Base-by-base conservation (phyloP, 139 green algal genomes). In the Chlamydomonas asymmetrica region DNA sequence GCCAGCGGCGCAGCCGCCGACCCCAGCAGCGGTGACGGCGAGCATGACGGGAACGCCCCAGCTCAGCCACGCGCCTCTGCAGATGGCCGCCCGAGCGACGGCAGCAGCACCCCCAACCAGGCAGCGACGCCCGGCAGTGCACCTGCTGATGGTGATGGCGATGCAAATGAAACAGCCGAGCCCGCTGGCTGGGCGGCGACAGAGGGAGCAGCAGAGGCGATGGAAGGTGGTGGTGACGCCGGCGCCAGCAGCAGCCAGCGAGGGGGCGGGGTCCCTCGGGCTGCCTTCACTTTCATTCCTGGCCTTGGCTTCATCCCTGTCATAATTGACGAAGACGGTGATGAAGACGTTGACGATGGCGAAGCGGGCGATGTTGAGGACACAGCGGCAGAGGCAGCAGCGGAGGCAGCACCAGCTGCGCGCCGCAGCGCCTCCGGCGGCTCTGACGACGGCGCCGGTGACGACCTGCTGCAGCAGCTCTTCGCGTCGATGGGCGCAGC, bases 231-330 rank as follows among this genome's bases (percentile, higher is more conserved):
- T 50, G 61, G 61, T 1, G 22, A 9, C 61, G 2, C 35, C 35
- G 35, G 35, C 18, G 27, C 40, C 6, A 3, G 18, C 9, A n/a
- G 50, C 23, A 13, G 60, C 23, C 9, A 6, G 13, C 35, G 37
- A n/a, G n/a, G 37, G 16, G 61, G 49, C 8, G 38, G 49, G 5
- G 48, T 32, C 4, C 54, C 38, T 13, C 56, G 60, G 1, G 16
- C 67, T 31, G 70, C 41, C 41, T 50, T 70, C 54, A 77, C 71
- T 7, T 77, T 63, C 41, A 68, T 77, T 8, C 71, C 71, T 16
- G 71, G 71, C 1, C 32, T 77, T 31, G 71, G 71, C 25, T 25
- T 77, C 1, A 31, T 69, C n/a, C 71, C 71, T 10, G 25, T 77
- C 2, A 23, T 77, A 0, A 23, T 77, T 2, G 9, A 48, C 2